Evolutionary conservation across 2,329 filamentous ascomycete genomes (phyloP), one percentile per base, ranked within the genome.

Genomic region (Coniochaeta prunicola): DNA sequence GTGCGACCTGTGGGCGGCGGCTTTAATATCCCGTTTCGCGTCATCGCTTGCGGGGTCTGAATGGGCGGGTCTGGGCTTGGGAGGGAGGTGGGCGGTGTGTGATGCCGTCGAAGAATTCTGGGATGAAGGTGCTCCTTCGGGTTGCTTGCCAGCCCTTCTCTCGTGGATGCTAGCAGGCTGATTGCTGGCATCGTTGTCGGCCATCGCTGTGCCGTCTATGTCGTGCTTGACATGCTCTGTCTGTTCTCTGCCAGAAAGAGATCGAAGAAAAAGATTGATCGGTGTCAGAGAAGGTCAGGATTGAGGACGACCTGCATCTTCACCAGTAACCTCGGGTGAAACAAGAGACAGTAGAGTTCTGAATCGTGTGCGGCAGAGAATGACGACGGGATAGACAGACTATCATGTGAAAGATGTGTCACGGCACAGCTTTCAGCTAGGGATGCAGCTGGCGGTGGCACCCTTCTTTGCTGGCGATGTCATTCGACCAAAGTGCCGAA

Each of bases 1-100:
- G 57, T 77, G 71, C 45, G 72, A 64, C 53, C 68, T 72, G 36
- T 62, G 61, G 58, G 55, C 33, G 58, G 55, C 33, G 57, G 58
- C 60, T 58, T 59, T 61, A 3, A 64, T 62, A 33, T 58, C 62
- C 21, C 65, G 65, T 17, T 60, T 59, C 17, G 64, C 61, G 60
- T 60, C 62, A 45, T 60, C 56, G 45, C 53, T 56, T 31, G 19
- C 21, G 5, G 40, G 33, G 19, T n/a, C 36, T n/a, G 53, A 36
- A 21, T 6, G 53, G 30, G 24, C 3, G 10, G n/a, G 17, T 56
- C 26, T 40, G 17, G 54, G 21, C 54, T 56, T 26, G 2, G 33
- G 19, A 21, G 21, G 8, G 53, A 9, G 30, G 24, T 21, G 4
- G 28, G 21, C 53, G 33, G 30, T 15, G 28, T 33, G 30, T n/a